Conservation (phyloP, 345 rosid species). For the Syzygium grande region DNA sequence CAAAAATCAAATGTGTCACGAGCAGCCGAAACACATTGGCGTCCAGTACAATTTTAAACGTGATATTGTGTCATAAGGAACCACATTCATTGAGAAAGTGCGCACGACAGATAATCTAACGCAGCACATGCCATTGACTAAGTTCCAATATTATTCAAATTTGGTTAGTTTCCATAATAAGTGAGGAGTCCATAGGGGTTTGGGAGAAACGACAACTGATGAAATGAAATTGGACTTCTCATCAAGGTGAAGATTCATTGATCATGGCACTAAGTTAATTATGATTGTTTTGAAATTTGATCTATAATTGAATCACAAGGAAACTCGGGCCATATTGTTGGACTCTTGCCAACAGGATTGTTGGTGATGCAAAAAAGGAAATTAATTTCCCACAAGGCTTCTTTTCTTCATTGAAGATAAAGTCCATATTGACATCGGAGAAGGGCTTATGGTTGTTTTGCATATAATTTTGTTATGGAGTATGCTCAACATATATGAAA, state of each 20-base stretch:
- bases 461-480: background rate
- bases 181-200: background rate
- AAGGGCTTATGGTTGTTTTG: background rate
- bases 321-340: background rate
- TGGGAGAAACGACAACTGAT: background rate
- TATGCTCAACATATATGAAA: background rate
- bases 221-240: background rate
- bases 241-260: background rate
- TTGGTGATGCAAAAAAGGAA: too few relatives aligned
- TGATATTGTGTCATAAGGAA: background rate
- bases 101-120: background rate
- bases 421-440: background rate
- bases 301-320: background rate
- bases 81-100: background rate
- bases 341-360: background rate
- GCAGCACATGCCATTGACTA: background rate
- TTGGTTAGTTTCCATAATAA: background rate
- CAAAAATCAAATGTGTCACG: background rate
- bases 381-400: too few relatives aligned
- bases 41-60: too few relatives aligned
- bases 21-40: background rate
- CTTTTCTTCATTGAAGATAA: too few relatives aligned
- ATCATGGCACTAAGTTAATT: background rate
- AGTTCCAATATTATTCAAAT: rapidly evolving
- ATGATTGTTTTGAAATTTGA: background rate